These are phyloP conservation scores for Coemansia sp. DNA, from an alignment of 192 early-diverging fungal species.

Conservation along the genomic window DNA sequence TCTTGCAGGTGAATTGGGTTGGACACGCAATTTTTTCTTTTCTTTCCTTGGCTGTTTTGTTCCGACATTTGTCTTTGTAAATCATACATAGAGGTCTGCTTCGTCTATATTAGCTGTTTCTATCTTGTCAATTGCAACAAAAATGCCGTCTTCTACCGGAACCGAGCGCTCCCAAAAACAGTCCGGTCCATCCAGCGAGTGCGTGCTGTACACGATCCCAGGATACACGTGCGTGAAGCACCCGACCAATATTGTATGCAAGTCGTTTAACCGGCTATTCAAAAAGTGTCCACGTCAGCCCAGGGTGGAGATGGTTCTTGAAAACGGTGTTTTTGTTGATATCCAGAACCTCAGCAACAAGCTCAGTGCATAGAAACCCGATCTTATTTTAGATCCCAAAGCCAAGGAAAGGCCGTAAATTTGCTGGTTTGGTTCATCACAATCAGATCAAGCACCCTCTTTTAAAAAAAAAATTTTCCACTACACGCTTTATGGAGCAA, in stretches of 20 bases:
- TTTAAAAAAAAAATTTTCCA: slow-evolving; percentile 3
- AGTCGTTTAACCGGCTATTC: slow-evolving; percentile 44
- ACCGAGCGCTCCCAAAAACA: background rate
- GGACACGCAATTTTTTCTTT: no score
- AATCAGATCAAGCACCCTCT: background rate
- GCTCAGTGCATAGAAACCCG: slow-evolving; percentile 8
- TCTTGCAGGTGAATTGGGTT: no score
- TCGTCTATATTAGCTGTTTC: no score
- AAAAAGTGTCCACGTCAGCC: slow-evolving; percentile 40
- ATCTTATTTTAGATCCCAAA: background rate
- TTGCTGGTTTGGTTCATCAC: background rate
- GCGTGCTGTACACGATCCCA: slow-evolving; percentile 37
- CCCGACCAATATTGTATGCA: slow-evolving; percentile 27
- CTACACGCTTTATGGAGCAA: background rate
- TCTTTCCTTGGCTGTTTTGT: no score
- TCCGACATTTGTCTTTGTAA: no score
- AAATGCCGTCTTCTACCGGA: background rate
- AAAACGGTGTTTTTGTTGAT: slow-evolving; percentile 22
- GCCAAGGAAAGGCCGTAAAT: background rate
- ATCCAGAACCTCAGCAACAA: slow-evolving; percentile 14
- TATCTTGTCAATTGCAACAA: background rate
- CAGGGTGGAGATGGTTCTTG: slow-evolving; percentile 40
- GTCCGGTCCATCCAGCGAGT: slow-evolving; percentile 20
- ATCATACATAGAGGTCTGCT: no score
- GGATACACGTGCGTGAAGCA: slow-evolving; percentile 37